Evolutionary conservation across 352 stramenopile species (phyloP), one percentile per base, ranked within the genome.

Genomic region (Phytophthora niederhauseri): DNA sequence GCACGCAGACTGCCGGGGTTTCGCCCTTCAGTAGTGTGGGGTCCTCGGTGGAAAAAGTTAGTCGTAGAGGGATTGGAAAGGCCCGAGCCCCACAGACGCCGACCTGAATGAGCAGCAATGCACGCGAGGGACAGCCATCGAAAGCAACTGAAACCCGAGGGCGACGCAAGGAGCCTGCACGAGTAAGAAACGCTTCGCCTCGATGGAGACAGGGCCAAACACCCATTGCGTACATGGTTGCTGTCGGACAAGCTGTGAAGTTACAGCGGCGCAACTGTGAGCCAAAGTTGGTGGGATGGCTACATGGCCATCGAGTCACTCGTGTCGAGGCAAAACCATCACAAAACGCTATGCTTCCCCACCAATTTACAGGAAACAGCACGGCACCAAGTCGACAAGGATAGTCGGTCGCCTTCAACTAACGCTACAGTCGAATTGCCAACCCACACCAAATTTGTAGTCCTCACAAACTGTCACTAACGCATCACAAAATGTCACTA

Each of bases 21-120:
- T 57, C 30, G 24, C n/a, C 22, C 28, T 48, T 53, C 52, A 28
- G 22, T 3, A 34, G 57, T 61, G 28, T 59, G 45, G 28, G 41
- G 31, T 34, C 19, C 38, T 64, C 26, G 7, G 11, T 53, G 34
- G 45, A 64, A 51, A 15, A 55, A 28, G 11, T 60, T n/a, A 14
- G 22, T 34, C 6, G 41, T 38, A 70, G 57, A 70, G 49, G 68
- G 62, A 61, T n/a, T 41, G 51, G 53, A 66, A 67, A 64, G 24
- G 43, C 46, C 22, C 34, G 30, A 34, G 24, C 48, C 46, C 30
- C 46, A 52, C 8, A 52, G 2, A 43, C 34, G 17, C 4, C 30
- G 49, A 41, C 12, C 34, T 58, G 45, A 45, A 46, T 52, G 31
- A 58, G 31, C 48, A 28, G 15, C 12, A 49, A 64, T 48, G 26